Base-by-base conservation (phyloP, 2,329 filamentous ascomycete species). In the Hymenoscyphus albidus region DNA sequence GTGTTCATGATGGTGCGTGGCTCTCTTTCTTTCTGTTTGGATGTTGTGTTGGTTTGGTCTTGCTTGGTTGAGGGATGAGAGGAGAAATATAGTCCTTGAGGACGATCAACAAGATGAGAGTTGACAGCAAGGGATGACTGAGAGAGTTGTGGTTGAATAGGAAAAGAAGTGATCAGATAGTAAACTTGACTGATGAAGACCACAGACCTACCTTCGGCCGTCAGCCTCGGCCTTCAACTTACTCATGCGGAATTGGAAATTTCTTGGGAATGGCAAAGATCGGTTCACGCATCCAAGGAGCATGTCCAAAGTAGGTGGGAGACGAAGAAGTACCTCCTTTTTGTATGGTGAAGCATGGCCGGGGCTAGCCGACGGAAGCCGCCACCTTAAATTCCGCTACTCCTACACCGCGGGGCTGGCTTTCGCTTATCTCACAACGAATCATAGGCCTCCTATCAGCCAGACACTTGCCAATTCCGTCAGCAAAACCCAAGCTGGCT, bases 261-360 rank as follows among this genome's bases (percentile, higher is more conserved):
- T 27, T 18, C 22, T 12, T 13, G 18, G 48, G 48, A 27, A 12
- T 27, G 22, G 22, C 18, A 12, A 54, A 27, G 7, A 54, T 2
- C 22, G 38, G 40, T 38, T 57, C 39, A 35, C 60, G 32, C 16
- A 10, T 16, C 51, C 9, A 55, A 27, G 18, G 59, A 16, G 10
- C 27, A n/a, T 39, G 14, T 9, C 32, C 14, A 31, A 22, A 7
- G n/a, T 40, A 63, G 44, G 62, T 63, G 62, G 62, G 62, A 44
- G 57, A 63, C 32, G 18, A 58, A 27, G 31, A 58, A 39, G 42
- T 65, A 65, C 48, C 63, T 65, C 40, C 27, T 64, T 65, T 57
- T 62, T 62, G 58, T 59, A 56, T 58, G 62, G 27, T 44, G 44
- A 40, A 2, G 18, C 10, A 57, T n/a, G 39, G 16, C 60, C 55